Evolutionary conservation across 179 eudicot genomes (phyloP).

Genomic region (Nepenthes alata): DNA sequence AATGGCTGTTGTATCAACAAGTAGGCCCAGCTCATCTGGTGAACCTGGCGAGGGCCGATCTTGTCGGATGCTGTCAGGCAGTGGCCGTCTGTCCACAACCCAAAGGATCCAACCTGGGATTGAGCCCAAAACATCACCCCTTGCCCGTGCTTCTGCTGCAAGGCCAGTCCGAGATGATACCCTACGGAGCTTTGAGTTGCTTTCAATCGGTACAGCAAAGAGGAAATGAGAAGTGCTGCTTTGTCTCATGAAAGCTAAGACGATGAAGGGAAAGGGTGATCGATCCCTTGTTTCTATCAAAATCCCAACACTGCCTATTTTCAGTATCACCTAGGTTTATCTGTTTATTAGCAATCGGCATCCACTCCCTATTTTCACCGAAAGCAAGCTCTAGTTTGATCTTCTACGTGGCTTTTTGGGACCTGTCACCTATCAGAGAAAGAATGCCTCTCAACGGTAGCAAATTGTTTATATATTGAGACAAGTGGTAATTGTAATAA

Average conservation of each 20-base stretch:
- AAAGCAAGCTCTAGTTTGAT: too few relatives aligned
- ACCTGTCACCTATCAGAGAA: too few relatives aligned
- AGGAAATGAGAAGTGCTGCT: constrained; percentile 7
- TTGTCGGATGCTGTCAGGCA: constrained; percentile 31
- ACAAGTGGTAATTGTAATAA: too few relatives aligned
- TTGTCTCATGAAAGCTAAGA: neutral
- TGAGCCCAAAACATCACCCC: constrained; percentile 40
- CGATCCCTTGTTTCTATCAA: too few relatives aligned
- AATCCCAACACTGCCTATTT: neutral
- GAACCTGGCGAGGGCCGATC: constrained; percentile 42
- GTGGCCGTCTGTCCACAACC: constrained; percentile 44
- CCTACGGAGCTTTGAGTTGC: constrained; percentile 16
- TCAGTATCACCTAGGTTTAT: neutral
- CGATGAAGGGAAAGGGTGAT: neutral
- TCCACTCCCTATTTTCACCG: too few relatives aligned
- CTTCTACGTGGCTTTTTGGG: too few relatives aligned
- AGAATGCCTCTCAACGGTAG: too few relatives aligned
- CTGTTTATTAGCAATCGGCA: neutral
- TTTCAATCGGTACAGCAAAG: neutral
- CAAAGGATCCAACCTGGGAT: constrained; percentile 47
- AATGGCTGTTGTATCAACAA: constrained; percentile 36
- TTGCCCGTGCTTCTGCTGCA: constrained; percentile 26
- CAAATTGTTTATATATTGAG: too few relatives aligned
- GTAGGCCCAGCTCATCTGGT: constrained; percentile 56
- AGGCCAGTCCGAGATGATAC: constrained; percentile 40